Evolutionary conservation across 805 yeast species (phyloP).

Genomic region (Teunomyces kruisii): DNA sequence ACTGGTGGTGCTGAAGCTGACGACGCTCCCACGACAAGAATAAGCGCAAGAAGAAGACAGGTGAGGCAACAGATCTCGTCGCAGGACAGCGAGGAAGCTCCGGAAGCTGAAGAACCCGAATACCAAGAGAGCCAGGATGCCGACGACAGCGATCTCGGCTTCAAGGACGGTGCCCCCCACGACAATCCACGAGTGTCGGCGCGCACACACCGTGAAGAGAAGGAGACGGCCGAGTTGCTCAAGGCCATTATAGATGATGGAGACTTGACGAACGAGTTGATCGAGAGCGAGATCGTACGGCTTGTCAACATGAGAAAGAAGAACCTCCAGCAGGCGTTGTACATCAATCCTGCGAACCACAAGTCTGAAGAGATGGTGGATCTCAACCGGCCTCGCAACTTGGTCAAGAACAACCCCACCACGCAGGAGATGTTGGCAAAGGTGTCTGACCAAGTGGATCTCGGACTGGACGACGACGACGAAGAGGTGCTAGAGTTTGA

Average conservation of each 20-base stretch:
- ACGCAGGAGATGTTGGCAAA: constrained; percentile 52
- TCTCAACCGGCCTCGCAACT: constrained; percentile 43
- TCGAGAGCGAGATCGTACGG: constrained; percentile 19
- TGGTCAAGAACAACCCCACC: constrained; percentile 54
- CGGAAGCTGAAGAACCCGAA: background rate
- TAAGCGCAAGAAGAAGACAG: constrained; percentile 6
- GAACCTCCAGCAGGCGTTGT: constrained; percentile 19
- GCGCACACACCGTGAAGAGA: background rate
- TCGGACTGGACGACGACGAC: constrained; percentile 73
- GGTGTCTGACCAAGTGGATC: constrained; percentile 59
- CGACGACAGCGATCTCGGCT: too few relatives aligned
- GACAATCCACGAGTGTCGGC: background rate
- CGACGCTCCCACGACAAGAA: background rate
- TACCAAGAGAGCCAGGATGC: background rate
- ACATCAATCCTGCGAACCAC: constrained; percentile 17
- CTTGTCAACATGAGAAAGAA: constrained; percentile 14
- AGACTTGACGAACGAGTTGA: constrained; percentile 27
- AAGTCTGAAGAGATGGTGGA: constrained; percentile 14
- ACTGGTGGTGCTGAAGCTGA: too few relatives aligned
- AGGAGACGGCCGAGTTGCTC: constrained; percentile 19
- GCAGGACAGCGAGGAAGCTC: constrained; percentile 1
- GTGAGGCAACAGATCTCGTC: constrained; percentile 5
- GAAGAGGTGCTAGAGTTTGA: constrained; percentile 67
- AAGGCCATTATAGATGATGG: constrained; percentile 31
- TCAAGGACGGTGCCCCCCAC: background rate